Percentiles rank a stretch among this genome's conserved stretches.
Conservation (phyloP, 257 asterid species). For the Ballota nigra region DNA sequence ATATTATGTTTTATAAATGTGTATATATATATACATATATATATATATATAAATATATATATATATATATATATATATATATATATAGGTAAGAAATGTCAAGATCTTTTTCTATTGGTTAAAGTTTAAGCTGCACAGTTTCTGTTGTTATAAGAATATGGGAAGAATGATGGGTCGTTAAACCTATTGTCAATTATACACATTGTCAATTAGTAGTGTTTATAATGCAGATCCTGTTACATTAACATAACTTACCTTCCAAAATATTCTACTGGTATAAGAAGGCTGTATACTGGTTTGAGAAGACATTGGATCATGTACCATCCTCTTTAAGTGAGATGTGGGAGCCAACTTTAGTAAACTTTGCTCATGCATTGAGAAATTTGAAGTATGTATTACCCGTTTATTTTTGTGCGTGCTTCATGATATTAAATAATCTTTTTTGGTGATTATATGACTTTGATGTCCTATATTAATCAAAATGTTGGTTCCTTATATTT, state of each 20-base stretch:
- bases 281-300: conserved; percentile 90
- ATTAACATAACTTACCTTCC: conserved; percentile 11
- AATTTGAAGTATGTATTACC: conserved; percentile 60
- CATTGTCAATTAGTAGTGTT: not conserved
- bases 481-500: not conserved
- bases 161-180: too few species aligned
- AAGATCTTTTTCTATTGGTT: too few species aligned
- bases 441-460: not conserved
- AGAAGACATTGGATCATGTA: conserved; percentile 75
- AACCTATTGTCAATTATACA: too few species aligned
- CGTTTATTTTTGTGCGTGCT: not conserved
- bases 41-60: too few species aligned
- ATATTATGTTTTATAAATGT: too few species aligned
- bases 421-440: not conserved
- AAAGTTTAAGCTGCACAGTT: too few species aligned
- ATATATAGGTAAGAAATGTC: too few species aligned
- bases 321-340: conserved; percentile 83
- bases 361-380: conserved; percentile 94
- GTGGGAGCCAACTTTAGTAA: conserved; percentile 98
- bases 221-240: not conserved
- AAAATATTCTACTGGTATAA: conserved; percentile 58
- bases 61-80: too few species aligned
- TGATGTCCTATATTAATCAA: not conserved
- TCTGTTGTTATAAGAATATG: too few species aligned
- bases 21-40: too few species aligned